Base-by-base conservation (phyloP, 1,284 basidiomycete genomes). In the Malassezia nana region DNA sequence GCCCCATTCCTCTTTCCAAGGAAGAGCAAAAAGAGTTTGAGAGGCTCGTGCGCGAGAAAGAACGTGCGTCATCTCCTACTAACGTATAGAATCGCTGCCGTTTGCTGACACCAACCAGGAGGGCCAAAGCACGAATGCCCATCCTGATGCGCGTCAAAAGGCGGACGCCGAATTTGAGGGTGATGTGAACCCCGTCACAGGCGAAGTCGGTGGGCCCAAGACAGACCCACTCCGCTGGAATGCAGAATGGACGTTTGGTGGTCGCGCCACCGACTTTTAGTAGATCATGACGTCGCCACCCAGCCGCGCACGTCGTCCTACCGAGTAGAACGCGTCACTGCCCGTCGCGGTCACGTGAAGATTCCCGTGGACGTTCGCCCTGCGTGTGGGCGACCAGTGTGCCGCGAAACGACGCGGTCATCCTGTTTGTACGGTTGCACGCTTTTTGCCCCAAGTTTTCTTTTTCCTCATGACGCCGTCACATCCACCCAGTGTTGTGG, bases 201-300 rank as follows among this genome's bases (percentile, higher is more conserved):
- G 80, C 15, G 80, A 81, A 63, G 61, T 76, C 7, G 80, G 79
- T 0, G 80, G 80, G 0, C 80, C 80, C 1, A 81, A 81, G 69
- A 74, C 75, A 16, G 79, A 81, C 63, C 80, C 80, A 16, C 74
- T 81, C 51, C 69, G 57, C 25, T 73, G 71, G 62, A 60, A 66
- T 29, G 58, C 61, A 40, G 74, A 75, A 39, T 75, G 73, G 73
- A 65, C 66, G 2, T 75, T 66, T 42, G 73, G 67, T 13, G 74
- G 74, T 0, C 59, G 73, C 22, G 67, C 69, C 1, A 67, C 66
- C 15, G 71, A 74, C 45, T 74, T 70, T 49, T 73, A 38, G 24
- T 28, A 28, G 28, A 6, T 4, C 35, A 20, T 20, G n/a, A n/a
- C n/a, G n/a, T n/a, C n/a, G n/a, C n/a, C n/a, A n/a, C n/a, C n/a